Base-by-base conservation (phyloP, 1,284 basidiomycete genomes). In the Cystobasidium slooffiae region DNA sequence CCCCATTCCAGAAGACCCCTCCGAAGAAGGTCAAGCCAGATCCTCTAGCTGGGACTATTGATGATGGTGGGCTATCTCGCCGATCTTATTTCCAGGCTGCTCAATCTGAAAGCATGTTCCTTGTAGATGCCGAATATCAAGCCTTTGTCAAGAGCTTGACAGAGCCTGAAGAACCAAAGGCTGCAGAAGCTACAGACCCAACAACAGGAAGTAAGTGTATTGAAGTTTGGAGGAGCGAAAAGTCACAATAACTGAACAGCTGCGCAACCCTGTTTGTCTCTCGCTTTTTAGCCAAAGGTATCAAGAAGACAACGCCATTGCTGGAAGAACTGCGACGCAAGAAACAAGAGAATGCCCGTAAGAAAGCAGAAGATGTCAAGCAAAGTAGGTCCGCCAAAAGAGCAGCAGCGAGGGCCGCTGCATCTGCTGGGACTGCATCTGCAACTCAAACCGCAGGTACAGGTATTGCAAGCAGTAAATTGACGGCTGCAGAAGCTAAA, bases 1-100 rank as follows among this genome's bases (percentile, higher is more conserved):
- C 96, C 0, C 94, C 94, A 0, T 92, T 90, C 77, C 94, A 95
- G 82, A 97, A 93, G 82, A 84, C 90, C 2, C 91, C 93, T 0
- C 81, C 86, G 0, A 89, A 90, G 76, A 89, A 89, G 82, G 88
- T 87, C 82, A 94, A 93, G 82, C 80, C 81, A 0, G 91, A 93
- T 79, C 84, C 85, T 20, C 85, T 89, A 56, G 87, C 87, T 75
- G 90, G 86, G 1, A 92, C 91, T 0, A 92, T 93, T 73, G 90
- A 92, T 78, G 87, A 89, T 83, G 91, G 91, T 89, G 52, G 20
- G 79, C 58, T 22, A 12, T 31, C 22, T 31, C 5, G 10, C 20
- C 8, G 73, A 37, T 6, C 18, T n/a, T 37, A 3, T 18, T 10
- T 18, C 3, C 0, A 20, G 7, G 18, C 44, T 56, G 18, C 41